Base-by-base conservation (phyloP, 106 monocot species). In the Agapanthus africanus region DNA sequence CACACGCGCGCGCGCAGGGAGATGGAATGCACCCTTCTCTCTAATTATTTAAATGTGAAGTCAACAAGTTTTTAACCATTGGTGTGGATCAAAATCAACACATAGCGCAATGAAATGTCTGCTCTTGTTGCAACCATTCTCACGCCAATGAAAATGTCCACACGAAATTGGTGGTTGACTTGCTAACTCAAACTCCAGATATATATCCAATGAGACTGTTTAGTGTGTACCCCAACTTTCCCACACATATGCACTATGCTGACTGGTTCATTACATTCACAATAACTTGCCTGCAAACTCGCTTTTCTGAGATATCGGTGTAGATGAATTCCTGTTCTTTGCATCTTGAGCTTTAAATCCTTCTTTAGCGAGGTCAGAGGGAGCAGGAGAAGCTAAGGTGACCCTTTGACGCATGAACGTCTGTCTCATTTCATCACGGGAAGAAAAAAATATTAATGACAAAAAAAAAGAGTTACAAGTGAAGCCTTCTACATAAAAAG, bases 321-420 rank as follows among this genome's bases (percentile, higher is more conserved):
- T 40, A 65, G 71, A 25, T 60, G 67, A 73, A 63, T 27, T 73
- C 39, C 14, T 46, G 54, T 47, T 11, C 71, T 79, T 47, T 30
- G 70, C 33, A 50, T 49, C 68, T 52, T 41, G 59, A 14, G 33
- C 59, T 49, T 75, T 70, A 6, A 11, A 72, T 73, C 63, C 75
- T 47, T n/a, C n/a, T 78, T 80, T 78, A 70, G 19, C 25, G 51
- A 69, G 34, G 16, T 67, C 51, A 23, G 59, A 26, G 59, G 73
- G 71, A 7, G 13, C 35, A 65, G 74, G 37, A 63, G 81, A 68
- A 50, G 73, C 83, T 18, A 97, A 72, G 14, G 82, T 85, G 34
- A 75, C 82, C 80, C 83, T 97, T 56, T 97, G 97, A 35, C 97
- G 86, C 86, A 97, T 84, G 70, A 97, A 92, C n/a, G 97, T 97